A percentile compares a stretch with the other conserved stretches of the same genome.
Evolutionary conservation across 2,329 filamentous ascomycete genomes (phyloP).

Genomic region (Simplicillium sp.): DNA sequence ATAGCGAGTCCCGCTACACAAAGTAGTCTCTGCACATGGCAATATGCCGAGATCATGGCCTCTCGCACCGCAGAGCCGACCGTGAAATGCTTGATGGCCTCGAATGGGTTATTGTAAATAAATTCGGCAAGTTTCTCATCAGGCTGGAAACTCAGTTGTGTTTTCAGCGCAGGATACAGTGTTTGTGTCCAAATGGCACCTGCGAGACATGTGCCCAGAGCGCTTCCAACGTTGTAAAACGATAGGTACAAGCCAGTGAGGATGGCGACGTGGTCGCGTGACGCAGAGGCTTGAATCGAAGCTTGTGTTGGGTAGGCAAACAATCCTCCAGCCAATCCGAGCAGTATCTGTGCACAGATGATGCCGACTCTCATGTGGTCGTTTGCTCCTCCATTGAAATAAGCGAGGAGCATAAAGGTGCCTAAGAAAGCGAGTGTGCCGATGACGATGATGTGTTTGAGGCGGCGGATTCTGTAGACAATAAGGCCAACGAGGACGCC

Average conservation of each 20-base stretch:
- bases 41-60: conserved; percentile 34
- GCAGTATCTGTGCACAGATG: conserved; percentile 43
- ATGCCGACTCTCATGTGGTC: conserved; percentile 35
- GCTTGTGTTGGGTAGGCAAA: conserved; percentile 36
- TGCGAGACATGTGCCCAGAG: conserved; percentile 28
- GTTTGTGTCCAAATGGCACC: conserved; percentile 33
- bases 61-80: conserved; percentile 32
- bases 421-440: conserved; percentile 47
- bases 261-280: conserved; percentile 26
- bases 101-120: conserved; percentile 28
- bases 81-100: conserved; percentile 20
- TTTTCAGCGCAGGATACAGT: conserved; percentile 19
- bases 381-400: conserved; percentile 39
- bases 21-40: conserved; percentile 32
- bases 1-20: conserved; percentile 35
- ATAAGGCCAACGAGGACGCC: conserved; percentile 42
- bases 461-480: conserved; percentile 39
- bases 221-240: conserved; percentile 30
- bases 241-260: conserved; percentile 28
- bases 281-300: conserved; percentile 27
- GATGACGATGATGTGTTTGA: conserved; percentile 49
- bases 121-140: conserved; percentile 23
- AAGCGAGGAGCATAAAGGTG: conserved; percentile 46
- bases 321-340: conserved; percentile 49
- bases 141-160: conserved; percentile 21